Conservation (phyloP, 345 rosid species). For the Camelina neglecta region DNA sequence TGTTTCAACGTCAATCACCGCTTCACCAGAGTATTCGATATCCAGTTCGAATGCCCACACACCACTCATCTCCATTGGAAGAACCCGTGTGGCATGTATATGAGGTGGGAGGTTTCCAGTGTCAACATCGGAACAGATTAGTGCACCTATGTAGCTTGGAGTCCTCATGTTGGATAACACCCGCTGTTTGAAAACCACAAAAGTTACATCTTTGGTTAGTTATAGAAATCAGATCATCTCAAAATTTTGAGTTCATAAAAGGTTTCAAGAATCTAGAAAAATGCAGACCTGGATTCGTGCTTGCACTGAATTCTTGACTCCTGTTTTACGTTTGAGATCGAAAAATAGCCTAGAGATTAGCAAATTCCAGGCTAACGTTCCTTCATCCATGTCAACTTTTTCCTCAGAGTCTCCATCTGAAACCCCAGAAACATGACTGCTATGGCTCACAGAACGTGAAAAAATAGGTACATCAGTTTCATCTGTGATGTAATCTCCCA, state of each 20-base stretch:
- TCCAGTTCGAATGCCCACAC: conserved; percentile 94
- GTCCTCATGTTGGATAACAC: conserved; percentile 86
- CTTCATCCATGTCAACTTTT: conserved; percentile 69
- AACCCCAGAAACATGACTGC: conserved; percentile 50
- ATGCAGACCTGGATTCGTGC: conserved; percentile 76
- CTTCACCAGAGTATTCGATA: conserved; percentile 83
- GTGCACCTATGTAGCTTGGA: conserved; percentile 81
- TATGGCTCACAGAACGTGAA: conserved; percentile 54
- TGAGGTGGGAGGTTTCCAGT: conserved; percentile 81
- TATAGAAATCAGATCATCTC: conserved; percentile 15
- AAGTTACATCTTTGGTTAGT: conserved; percentile 11
- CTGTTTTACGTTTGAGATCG: conserved; percentile 64
- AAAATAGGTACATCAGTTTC: conserved; percentile 49
- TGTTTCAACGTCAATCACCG: conserved; percentile 70
- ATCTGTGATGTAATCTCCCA: conserved; percentile 43
- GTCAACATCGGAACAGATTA: conserved; percentile 68
- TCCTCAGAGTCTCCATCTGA: conserved; percentile 76
- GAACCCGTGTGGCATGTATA: conserved; percentile 81
- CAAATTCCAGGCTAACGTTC: conserved; percentile 88
- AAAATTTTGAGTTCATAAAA: conserved; percentile 1
- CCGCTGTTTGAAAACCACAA: conserved; percentile 56
- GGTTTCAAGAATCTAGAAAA: conserved; percentile 29
- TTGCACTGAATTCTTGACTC: conserved; percentile 54
- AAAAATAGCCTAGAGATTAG: conserved; percentile 87
- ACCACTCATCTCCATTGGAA: conserved; percentile 78